Evolutionary conservation across 176 grass and related monocot species (phyloP).

Genomic region (Urochloa ruziziensis): DNA sequence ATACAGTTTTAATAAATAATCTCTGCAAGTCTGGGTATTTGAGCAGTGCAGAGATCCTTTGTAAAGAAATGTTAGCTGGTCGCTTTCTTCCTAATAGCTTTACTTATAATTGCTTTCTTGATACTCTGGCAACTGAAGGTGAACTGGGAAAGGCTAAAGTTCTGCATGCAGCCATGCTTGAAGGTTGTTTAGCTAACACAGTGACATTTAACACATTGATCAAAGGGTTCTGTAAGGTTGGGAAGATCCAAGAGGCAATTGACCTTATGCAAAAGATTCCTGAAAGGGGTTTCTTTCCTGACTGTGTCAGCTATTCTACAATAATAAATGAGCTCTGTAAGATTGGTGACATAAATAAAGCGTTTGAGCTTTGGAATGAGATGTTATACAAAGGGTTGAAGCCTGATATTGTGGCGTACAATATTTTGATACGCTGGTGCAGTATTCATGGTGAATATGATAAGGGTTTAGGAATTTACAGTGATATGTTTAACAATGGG

Average conservation of each 20-base stretch:
- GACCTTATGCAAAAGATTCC: conserved; percentile 39
- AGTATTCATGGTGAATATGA: conserved; percentile 40
- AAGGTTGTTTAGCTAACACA: conserved; percentile 48
- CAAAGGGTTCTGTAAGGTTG: conserved; percentile 62
- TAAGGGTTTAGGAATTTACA: conserved; percentile 50
- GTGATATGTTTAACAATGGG: conserved; percentile 51
- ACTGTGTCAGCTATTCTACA: conserved; percentile 73
- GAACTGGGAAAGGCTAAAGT: conserved; percentile 51
- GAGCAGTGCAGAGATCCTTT: conserved; percentile 60
- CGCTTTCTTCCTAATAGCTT: conserved; percentile 52
- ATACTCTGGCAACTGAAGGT: conserved; percentile 62
- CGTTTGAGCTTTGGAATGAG: conserved; percentile 61
- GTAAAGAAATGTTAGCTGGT: conserved; percentile 59
- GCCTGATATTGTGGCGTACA: conserved; percentile 65
- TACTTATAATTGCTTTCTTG: conserved; percentile 68
- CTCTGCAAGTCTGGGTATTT: conserved; percentile 68
- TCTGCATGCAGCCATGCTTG: conserved; percentile 55
- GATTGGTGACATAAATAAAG: conserved; percentile 53
- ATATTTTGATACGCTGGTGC: conserved; percentile 67
- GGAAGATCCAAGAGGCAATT: conserved; percentile 56
- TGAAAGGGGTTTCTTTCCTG: conserved; percentile 50
- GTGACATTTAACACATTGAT: conserved; percentile 73
- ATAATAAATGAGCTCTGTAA: conserved; percentile 62
- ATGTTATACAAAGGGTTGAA: conserved; percentile 64
- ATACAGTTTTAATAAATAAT: conserved; percentile 61